Evolutionary conservation across 768 basidiomycete species (phyloP), one percentile per base, ranked within the genome.

Genomic region (Amanita pallidorosea): DNA sequence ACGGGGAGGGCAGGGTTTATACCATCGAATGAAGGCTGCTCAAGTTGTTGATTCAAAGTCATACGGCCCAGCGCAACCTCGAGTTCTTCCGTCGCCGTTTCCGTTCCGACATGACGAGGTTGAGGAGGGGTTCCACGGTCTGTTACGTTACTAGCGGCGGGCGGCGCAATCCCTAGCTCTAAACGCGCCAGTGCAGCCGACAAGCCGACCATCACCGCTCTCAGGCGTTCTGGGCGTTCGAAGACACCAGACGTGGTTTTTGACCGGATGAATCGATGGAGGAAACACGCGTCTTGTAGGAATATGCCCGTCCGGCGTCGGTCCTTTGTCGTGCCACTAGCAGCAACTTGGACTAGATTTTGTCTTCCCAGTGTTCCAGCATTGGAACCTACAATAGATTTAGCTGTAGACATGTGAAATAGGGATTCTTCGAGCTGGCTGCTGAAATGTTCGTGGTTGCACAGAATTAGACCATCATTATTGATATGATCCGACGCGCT

Each of bases 181-280:
- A 47, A 20, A 23, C 45, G 35, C 6, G 43, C 43, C 13, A 47
- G 7, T n/a, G 45, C 18, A n/a, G 45, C 45, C 1, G 45, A 38
- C n/a, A 49, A 51, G 18, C 94, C 95, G 4, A 88, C 60, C 56
- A 83, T 80, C 45, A 97, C 80, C 0, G 93, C 93, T 45, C 84
- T 78, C 23, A 98, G 69, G 20, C 95, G 80, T 62, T 96, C 88
- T 0, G 94, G 94, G 8, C 90, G 76, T 62, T 98, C 95, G n/a
- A 94, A 80, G 48, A 96, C 83, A 41, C 72, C 70, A 1, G 87
- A 88, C 0, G 72, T 70, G 58, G 90, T 84, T 45, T 77, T 73
- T 13, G 82, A 80, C 13, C 93, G 83, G 49, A 93, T 89, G 59
- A 81, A 95, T 44, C 70, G 75, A 60, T 91, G 88, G 52, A 79